Evolutionary conservation across 2,329 filamentous ascomycete genomes (phyloP), one percentile per base, ranked within the genome.

Genomic region (Cytospora paraplurivora): DNA sequence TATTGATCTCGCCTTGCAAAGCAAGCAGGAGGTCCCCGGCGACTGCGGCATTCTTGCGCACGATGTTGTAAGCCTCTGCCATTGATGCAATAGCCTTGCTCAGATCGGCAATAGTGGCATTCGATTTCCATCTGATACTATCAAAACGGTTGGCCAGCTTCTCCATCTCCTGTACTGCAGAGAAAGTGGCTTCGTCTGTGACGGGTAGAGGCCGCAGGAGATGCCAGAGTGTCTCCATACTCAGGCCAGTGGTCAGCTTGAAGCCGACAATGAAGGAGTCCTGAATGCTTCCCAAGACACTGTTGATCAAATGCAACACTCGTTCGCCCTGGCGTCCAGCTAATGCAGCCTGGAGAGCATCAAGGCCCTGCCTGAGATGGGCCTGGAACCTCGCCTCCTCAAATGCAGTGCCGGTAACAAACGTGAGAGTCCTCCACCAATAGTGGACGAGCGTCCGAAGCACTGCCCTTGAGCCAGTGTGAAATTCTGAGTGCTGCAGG

Each of bases 211-310:
- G 91, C 59, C 90, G 85, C 71, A 96, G 85, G 1, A 79, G 71
- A 50, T 85, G 84, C 94, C 93, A 96, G 6, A 96, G 81, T 10
- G 78, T 74, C 71, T 95, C 90, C 90, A 96, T 95, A 68, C 86
- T 88, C 13, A 93, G 78, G 0, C 92, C 93, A 2, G 89, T 93
- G 0, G 81, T 87, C 15, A 96, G 77, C 62, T 87, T 86, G 77
- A 93, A 93, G 1, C 86, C 87, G 17, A 85, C 82, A 32, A 85
- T 82, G 71, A 96, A 94, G 56, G 82, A 81, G 47, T 77, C 77
- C 51, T 82, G 76, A 2, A 88, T 70, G 7, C 75, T 78, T 0
- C 74, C 70, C 1, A 79, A 68, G 41, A 85, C 71, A 11, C 72
- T 67, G 1, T 71, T 69, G 4, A 79, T 70, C n/a, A 86, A 75